Conservation (phyloP, 805 yeast species). For the Yamadazyma laniorum region DNA sequence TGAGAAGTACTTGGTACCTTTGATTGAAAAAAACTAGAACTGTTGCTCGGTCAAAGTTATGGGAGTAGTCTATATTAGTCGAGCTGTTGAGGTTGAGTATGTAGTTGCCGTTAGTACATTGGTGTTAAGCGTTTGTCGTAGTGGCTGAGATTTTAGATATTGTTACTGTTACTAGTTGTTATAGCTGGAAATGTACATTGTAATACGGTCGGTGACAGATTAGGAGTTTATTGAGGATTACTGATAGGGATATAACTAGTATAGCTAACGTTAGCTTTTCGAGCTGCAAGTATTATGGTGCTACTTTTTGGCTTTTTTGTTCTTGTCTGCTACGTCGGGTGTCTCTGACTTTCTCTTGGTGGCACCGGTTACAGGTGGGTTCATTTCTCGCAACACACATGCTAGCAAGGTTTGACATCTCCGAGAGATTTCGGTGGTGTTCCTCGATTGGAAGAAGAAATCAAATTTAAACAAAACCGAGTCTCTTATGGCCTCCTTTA, state of each 20-base stretch:
- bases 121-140: too few relatives aligned
- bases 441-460: conserved; percentile 80
- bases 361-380: conserved; percentile 15
- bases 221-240: background rate
- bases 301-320: conserved; percentile 12
- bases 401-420: conserved; percentile 77
- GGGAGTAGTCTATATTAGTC: too few relatives aligned
- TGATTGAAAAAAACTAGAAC: conserved; percentile 17
- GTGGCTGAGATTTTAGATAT: background rate
- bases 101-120: too few relatives aligned
- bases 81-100: too few relatives aligned
- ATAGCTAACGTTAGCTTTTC: too few relatives aligned
- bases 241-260: too few relatives aligned
- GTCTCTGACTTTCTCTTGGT: conserved; percentile 13
- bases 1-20: conserved; percentile 28
- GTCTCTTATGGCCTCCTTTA: conserved; percentile 69
- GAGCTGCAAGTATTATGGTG: too few relatives aligned
- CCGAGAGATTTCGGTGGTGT: conserved; percentile 73
- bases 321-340: conserved; percentile 9
- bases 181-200: too few relatives aligned
- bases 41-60: too few relatives aligned
- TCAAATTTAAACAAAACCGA: conserved; percentile 83
- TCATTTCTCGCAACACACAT: conserved; percentile 66
- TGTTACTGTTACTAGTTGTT: too few relatives aligned
- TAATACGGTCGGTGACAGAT: too few relatives aligned